Evolutionary conservation across 2,329 filamentous ascomycete genomes (phyloP).

Genomic region (Colletotrichum lini): DNA sequence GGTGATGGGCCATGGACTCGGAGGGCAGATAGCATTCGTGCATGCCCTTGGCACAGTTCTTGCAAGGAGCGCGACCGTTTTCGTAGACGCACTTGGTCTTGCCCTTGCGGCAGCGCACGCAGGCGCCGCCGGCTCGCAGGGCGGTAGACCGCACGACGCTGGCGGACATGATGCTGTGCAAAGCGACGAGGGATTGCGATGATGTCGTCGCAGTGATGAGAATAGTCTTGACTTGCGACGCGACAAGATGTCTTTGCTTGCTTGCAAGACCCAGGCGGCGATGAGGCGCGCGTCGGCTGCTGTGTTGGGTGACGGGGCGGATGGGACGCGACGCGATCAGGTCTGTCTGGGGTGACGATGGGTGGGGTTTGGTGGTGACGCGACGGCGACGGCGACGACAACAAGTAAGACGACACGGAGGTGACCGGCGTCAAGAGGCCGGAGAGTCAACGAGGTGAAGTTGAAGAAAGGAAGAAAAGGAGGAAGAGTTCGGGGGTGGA

Average conservation of each 20-base stretch:
- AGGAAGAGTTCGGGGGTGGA: constrained; percentile 34
- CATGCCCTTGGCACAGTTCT: constrained; percentile 75
- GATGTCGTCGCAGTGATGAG: constrained; percentile 4
- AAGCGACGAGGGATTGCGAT: background rate
- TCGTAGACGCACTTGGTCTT: constrained; percentile 77
- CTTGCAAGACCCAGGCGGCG: background rate
- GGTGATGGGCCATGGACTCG: constrained; percentile 72
- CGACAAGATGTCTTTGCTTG: background rate
- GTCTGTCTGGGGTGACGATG: background rate
- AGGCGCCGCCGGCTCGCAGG: constrained; percentile 72
- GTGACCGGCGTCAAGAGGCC: constrained; percentile 13
- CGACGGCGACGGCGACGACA: background rate
- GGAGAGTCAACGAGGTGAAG: constrained; percentile 20
- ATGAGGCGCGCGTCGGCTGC: constrained; percentile 8
- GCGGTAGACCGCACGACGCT: constrained; percentile 70
- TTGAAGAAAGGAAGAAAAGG: constrained; percentile 28
- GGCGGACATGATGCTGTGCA: constrained; percentile 56
- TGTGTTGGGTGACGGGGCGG: background rate
- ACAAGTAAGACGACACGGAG: constrained; percentile 5
- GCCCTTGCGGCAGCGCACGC: constrained; percentile 74
- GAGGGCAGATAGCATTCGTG: constrained; percentile 75
- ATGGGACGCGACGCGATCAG: constrained; percentile 32
- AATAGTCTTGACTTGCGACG: constrained; percentile 1
- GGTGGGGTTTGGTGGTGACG: background rate
- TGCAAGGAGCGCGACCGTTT: constrained; percentile 73